These are phyloP conservation scores for Podaxis mareebaensis DNA, from an alignment of 768 basidiomycete genomes.

Conservation along the genomic window DNA sequence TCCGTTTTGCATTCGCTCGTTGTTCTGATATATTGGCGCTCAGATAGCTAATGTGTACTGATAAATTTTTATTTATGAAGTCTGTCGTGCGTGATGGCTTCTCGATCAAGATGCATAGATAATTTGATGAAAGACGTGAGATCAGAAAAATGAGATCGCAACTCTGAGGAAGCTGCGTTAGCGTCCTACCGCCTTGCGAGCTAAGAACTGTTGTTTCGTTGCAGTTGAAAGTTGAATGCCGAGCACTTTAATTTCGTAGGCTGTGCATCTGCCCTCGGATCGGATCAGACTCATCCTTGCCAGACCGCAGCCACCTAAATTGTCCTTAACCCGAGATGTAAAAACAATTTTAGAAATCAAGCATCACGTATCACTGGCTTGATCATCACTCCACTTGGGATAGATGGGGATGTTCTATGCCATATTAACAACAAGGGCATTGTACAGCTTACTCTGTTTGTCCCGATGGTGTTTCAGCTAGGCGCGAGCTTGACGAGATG, in stretches of 20 bases:
- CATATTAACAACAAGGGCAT: neutral
- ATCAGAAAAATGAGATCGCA: neutral
- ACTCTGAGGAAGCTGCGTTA: neutral
- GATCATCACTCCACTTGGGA: neutral
- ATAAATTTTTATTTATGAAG: conserved; percentile 10
- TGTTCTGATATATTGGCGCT: neutral
- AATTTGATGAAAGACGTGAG: neutral
- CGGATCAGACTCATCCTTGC: neutral
- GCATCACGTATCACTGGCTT: neutral
- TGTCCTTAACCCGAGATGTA: no score
- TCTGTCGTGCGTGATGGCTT: neutral
- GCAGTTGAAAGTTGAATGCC: no score
- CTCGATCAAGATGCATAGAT: neutral
- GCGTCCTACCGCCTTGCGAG: neutral
- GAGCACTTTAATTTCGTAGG: no score
- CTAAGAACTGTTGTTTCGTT: no score
- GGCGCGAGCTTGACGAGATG: neutral
- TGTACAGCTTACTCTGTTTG: neutral
- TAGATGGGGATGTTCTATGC: neutral
- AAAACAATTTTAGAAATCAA: neutral
- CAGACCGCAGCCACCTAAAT: neutral
- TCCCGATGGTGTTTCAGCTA: neutral
- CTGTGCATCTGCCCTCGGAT: neutral
- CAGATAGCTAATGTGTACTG: conserved; percentile 9
- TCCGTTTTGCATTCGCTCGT: neutral